Evolutionary conservation across 768 basidiomycete genomes (phyloP), one percentile per base, ranked within the genome.

Genomic region (Russula abietina): DNA sequence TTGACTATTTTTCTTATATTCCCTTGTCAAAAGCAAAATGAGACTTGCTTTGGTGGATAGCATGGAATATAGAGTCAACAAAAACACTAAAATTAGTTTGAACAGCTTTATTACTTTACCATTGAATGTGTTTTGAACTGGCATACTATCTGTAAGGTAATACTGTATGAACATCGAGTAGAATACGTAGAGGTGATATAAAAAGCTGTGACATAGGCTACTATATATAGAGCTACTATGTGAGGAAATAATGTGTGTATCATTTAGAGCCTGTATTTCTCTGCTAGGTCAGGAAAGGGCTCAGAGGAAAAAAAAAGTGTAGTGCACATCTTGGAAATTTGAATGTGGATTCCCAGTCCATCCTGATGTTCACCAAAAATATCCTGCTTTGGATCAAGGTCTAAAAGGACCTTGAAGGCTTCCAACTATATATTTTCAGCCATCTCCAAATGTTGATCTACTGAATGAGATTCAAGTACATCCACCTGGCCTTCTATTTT

Each of bases 391-490:
- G 88, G 82, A 70, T 91, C 85, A 22, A 82, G 73, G 55, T 75
- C 79, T 28, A 98, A 77, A 16, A 98, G 78, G 17, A 85, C 83
- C 65, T 84, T 85, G 79, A 98, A 93, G 0, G 91, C 90, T 41
- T 88, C 87, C n/a, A 98, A 75, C 97, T 97, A 82, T 46, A 98
- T 85, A 48, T 84, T 81, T 26, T 83, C 85, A 39, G 84, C 83
- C 1, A 93, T 93, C 67, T 91, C 87, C 0, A 94, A 91, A 68
- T 94, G 88, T 67, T 93, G 88, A 41, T 93, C 93, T 72, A n/a
- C n/a, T n/a, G n/a, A n/a, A n/a, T n/a, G n/a, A n/a, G n/a, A n/a
- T n/a, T n/a, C n/a, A n/a, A n/a, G n/a, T n/a, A n/a, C n/a, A n/a
- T n/a, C n/a, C n/a, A n/a, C n/a, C n/a, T n/a, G n/a, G n/a, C n/a